Evolutionary conservation across 345 rosid genomes (phyloP).

Genomic region (Clarkia xantiana): DNA sequence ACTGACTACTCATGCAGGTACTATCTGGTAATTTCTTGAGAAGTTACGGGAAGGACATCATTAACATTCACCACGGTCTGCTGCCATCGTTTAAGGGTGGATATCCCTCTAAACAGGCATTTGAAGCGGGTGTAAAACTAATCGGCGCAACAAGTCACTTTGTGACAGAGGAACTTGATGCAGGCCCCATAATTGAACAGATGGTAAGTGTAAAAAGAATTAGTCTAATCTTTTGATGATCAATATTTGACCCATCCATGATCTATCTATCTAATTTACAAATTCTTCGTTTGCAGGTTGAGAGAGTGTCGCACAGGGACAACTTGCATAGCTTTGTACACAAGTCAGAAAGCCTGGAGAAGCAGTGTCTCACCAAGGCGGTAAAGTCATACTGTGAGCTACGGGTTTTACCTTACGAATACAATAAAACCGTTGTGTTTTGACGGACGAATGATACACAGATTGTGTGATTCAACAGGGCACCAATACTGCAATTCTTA

Average conservation of each 20-base stretch:
- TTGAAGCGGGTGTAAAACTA: conserved; percentile 88
- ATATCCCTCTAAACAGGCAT: conserved; percentile 84
- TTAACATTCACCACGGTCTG: conserved; percentile 98
- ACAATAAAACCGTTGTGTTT: conserved; percentile 67
- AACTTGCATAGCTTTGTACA: conserved; percentile 61
- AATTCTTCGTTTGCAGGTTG: conserved; percentile 53
- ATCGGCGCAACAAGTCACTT: conserved; percentile 96
- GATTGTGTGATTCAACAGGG: no score
- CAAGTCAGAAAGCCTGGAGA: conserved; percentile 91
- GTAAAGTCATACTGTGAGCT: conserved; percentile 73
- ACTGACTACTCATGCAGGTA: conserved; percentile 26
- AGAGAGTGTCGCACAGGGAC: conserved; percentile 86
- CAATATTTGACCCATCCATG: not conserved
- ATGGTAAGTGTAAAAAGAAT: conserved; percentile 39
- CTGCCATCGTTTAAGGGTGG: conserved; percentile 95
- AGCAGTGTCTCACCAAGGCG: conserved; percentile 72
- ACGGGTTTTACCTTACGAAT: conserved; percentile 60
- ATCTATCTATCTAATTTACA: not conserved
- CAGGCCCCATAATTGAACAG: conserved; percentile 93
- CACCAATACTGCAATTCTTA: no score
- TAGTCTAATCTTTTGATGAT: not conserved
- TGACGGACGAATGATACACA: conserved; percentile 13
- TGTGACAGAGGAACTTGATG: conserved; percentile 89
- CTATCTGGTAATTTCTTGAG: conserved; percentile 58
- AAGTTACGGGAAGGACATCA: conserved; percentile 73